Evolutionary conservation across 2,329 filamentous ascomycete genomes (phyloP).

Genomic region (Claviceps cyperi): DNA sequence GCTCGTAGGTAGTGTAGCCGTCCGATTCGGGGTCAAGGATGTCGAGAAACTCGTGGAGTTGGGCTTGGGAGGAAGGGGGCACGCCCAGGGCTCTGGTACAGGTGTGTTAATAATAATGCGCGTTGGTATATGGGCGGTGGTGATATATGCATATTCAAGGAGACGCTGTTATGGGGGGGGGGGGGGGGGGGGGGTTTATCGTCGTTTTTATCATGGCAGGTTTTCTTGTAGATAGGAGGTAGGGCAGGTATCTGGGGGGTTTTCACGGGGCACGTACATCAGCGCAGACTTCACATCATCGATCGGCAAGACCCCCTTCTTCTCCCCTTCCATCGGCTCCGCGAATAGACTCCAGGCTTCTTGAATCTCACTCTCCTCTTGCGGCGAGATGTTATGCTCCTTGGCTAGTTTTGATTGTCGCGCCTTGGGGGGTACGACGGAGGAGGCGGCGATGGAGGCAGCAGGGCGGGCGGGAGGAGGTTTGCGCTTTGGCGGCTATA

Average conservation of each 20-base stretch:
- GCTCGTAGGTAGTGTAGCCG: conserved; percentile 63
- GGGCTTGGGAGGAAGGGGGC: conserved; percentile 43
- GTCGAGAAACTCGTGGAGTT: conserved; percentile 62
- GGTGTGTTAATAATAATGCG: no score
- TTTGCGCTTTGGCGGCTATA: conserved; percentile 40
- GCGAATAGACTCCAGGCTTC: conserved; percentile 81
- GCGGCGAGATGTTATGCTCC: conserved; percentile 71
- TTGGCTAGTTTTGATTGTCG: conserved; percentile 81
- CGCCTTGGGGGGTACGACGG: conserved; percentile 18
- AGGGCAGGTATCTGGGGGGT: no score
- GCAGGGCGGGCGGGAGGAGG: conserved; percentile 9
- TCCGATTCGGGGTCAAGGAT: conserved; percentile 71
- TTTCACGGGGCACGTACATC: conserved; percentile 37
- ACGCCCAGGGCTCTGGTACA: conserved; percentile 62
- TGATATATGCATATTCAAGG: no score
- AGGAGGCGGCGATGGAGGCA: conserved; percentile 8
- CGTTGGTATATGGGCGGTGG: no score
- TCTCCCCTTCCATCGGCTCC: conserved; percentile 55
- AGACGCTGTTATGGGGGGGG: no score
- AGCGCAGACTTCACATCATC: conserved; percentile 57
- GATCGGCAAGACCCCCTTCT: conserved; percentile 53
- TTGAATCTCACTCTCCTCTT: conserved; percentile 78
- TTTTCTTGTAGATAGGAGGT: not conserved
- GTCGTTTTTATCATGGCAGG: no score
- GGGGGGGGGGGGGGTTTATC: no score